A percentile compares a stretch with the other conserved stretches of the same genome.
Evolutionary conservation across 228 moss, liverwort and hornwort genomes (phyloP).

Genomic region (Sphagnum magellanicum): DNA sequence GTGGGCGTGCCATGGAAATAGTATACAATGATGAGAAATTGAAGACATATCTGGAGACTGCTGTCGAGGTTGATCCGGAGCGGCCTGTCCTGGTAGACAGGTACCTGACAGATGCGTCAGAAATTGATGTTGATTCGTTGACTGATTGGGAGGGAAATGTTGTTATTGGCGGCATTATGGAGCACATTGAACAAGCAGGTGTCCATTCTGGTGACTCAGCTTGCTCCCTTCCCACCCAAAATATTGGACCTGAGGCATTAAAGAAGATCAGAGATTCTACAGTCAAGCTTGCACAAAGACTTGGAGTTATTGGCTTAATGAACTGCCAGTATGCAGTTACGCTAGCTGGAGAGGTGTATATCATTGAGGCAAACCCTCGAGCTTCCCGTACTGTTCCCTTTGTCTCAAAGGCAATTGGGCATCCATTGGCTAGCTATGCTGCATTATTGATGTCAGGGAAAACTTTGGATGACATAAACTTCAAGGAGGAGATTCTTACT

Average conservation of each 20-base stretch:
- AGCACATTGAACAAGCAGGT: constrained; percentile 98
- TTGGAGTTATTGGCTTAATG: constrained; percentile 88
- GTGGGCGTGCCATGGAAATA: constrained; percentile 98
- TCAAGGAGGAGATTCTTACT: constrained; percentile 74
- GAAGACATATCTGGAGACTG: constrained; percentile 82
- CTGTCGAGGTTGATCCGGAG: constrained; percentile 96
- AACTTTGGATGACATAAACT: constrained; percentile 53
- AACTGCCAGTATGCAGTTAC: constrained; percentile 96
- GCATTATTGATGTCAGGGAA: constrained; percentile 88
- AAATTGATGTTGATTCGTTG: constrained; percentile 91
- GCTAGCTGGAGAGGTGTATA: constrained; percentile 70
- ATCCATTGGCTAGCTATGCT: constrained; percentile 93
- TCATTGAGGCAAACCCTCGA: constrained; percentile 92
- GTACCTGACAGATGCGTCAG: constrained; percentile 86
- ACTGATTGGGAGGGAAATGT: constrained; percentile 72
- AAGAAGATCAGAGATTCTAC: constrained; percentile 67
- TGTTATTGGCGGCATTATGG: constrained; percentile 97
- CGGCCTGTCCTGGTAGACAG: constrained; percentile 91
- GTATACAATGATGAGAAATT: constrained; percentile 84
- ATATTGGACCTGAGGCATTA: constrained; percentile 36
- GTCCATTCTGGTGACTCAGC: constrained; percentile 98
- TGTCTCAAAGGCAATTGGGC: constrained; percentile 99
- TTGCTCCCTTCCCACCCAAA: constrained; percentile 81
- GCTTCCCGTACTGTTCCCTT: constrained; percentile 97
- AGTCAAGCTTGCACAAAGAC: constrained; percentile 69